A percentile compares a stretch with the other conserved stretches of the same genome.
Conservation (phyloP, 148 eudicot species). For the Chenopodium formosanum region DNA sequence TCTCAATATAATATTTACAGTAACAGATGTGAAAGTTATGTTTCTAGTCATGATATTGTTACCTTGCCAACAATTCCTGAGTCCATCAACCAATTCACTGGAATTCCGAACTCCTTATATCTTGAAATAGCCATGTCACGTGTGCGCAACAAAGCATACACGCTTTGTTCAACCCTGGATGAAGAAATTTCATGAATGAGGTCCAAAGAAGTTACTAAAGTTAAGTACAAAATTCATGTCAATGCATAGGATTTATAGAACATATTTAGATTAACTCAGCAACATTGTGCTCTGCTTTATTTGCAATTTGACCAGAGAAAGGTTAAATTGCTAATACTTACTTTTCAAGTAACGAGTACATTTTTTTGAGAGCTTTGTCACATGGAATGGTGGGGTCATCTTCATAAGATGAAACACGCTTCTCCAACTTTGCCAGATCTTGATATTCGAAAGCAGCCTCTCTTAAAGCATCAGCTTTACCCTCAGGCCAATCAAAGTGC, state of each 20-base stretch:
- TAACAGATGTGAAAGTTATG: background rate
- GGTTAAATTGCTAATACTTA: slow-evolving; percentile 34
- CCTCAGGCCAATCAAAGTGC: slow-evolving; percentile 99
- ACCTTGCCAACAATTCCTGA: slow-evolving; percentile 97
- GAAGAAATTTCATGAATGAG: slow-evolving; percentile 10
- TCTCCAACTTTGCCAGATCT: slow-evolving; percentile 78
- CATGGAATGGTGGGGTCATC: slow-evolving; percentile 84
- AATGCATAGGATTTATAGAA: background rate
- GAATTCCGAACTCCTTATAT: slow-evolving; percentile 89
- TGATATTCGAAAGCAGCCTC: slow-evolving; percentile 97
- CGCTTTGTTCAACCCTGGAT: slow-evolving; percentile 87
- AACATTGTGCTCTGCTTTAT: background rate
- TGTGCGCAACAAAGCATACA: slow-evolving; percentile 87
- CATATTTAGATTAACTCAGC: background rate
- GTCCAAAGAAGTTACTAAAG: background rate
- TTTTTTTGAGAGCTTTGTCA: slow-evolving; percentile 84
- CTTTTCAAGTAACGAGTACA: slow-evolving; percentile 98
- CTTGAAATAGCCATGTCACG: slow-evolving; percentile 94
- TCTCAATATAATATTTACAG: background rate
- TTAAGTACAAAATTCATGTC: background rate
- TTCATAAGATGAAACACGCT: slow-evolving; percentile 59
- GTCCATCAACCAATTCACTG: slow-evolving; percentile 84
- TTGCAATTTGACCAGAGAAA: background rate
- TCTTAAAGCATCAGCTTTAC: slow-evolving; percentile 96
- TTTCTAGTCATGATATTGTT: slow-evolving; percentile 17